Evolutionary conservation across 805 yeast species (phyloP), one percentile per base, ranked within the genome.

Genomic region (Tetrapisispora iriomotensis): DNA sequence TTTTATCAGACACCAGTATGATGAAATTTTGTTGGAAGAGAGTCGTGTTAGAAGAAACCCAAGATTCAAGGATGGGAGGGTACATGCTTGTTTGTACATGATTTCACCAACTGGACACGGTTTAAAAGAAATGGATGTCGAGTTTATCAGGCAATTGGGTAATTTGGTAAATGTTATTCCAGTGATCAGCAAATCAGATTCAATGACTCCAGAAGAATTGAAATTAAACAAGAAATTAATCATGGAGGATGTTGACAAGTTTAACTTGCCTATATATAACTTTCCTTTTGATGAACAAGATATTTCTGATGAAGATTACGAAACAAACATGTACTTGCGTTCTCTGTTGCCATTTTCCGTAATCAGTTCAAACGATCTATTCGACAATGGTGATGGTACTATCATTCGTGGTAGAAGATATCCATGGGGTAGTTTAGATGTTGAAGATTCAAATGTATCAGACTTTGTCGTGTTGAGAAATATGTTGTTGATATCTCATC

Each of bases 101-200:
- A 79, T 83, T 57, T 82, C 78, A 54, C 87, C 94, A 37, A 82
- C 92, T 7, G 90, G 92, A 18, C 94, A 83, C 64, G 83, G 87
- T 4, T 67, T 83, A 55, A 78, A 75, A 53, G 76, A 86, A 41
- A 68, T 82, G 53, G 95, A 85, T 62, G 75, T 88, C 44, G 78
- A 74, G 50, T 72, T 86, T 52, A 79, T 87, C 79, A 79, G 75
- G 56, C 74, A 76, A 54, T 71, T 88, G 43, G 86, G 86, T 46
- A 76, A 77, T 39, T 76, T 84, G 51, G 94, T 81, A 42, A 87
- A 87, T 57, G 74, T 87, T 56, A 77, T 87, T 43, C 96, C 96
- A 13, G 75, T 87, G 38, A 77, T 87, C 50, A 77, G 88, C 53
- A 87, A 87, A 62, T 74, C 92, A 17, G 96, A 87, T 61, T 79